Percentiles rank a stretch among this genome's conserved stretches.
Evolutionary conservation across 192 early-diverging fungal species (phyloP).

Genomic region (Coemansia erecta): DNA sequence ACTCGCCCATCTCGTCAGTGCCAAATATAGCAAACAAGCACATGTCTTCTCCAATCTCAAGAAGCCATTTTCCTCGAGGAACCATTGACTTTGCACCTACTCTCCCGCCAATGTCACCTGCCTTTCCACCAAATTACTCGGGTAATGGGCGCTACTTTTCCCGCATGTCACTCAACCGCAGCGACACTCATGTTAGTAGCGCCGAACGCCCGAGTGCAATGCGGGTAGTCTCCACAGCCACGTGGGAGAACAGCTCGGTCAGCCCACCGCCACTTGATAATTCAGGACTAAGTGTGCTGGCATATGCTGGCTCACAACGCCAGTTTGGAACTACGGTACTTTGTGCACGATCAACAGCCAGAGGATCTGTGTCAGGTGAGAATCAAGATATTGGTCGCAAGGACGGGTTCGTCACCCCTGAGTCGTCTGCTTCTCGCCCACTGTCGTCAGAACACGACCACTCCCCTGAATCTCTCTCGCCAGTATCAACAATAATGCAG

Average conservation of each 20-base stretch:
- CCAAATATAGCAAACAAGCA: slow-evolving; percentile 10
- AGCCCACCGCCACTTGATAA: slow-evolving; percentile 15
- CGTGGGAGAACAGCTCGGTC: slow-evolving; percentile 10
- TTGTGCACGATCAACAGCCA: slow-evolving; percentile 33
- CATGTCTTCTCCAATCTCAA: slow-evolving; percentile 16
- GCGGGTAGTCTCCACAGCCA: not conserved
- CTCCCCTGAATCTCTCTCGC: slow-evolving; percentile 31
- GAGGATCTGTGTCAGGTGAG: not conserved
- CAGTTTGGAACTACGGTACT: slow-evolving; percentile 16
- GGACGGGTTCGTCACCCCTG: not conserved
- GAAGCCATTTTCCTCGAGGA: slow-evolving; percentile 5
- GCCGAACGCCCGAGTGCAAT: not conserved
- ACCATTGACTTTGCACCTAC: not conserved
- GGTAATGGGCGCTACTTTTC: slow-evolving; percentile 1
- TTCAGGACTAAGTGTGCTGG: not conserved
- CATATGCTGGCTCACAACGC: slow-evolving; percentile 9
- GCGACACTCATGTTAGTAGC: not conserved
- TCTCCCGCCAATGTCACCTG: slow-evolving; percentile 13
- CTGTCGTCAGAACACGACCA: slow-evolving; percentile 12
- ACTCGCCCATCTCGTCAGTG: slow-evolving; percentile 31
- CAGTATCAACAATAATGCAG: slow-evolving; percentile 17
- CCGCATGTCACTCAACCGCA: slow-evolving; percentile 1
- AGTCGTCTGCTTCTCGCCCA: not conserved
- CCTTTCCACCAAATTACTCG: slow-evolving; percentile 1
- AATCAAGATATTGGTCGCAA: not conserved